phyloP scores from a whole-genome alignment of 768 basidiomycete species.

The Trametes coccinea region DNA sequence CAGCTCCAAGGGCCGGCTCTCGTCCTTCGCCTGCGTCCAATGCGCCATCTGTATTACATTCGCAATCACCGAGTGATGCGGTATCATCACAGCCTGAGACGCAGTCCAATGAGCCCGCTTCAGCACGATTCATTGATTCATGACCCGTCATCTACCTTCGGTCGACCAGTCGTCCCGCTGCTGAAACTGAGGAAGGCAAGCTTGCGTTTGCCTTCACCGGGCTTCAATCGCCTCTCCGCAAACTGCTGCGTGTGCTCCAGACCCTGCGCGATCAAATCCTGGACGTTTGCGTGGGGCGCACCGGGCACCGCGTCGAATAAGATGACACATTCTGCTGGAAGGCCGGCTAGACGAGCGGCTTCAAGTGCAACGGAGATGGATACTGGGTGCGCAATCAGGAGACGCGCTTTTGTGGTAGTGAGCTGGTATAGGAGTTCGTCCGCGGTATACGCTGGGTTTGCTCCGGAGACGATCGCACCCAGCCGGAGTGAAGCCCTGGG shows the following conservation, averaged over 20 bases:
- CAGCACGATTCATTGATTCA: constrained; percentile 37
- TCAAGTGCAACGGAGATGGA: constrained; percentile 27
- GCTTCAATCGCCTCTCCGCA: constrained; percentile 49
- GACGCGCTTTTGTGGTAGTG: constrained; percentile 27
- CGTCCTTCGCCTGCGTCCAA: constrained; percentile 27
- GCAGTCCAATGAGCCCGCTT: constrained; percentile 36
- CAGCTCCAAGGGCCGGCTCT: constrained; percentile 40
- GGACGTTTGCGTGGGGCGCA: constrained; percentile 38
- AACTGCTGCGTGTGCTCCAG: constrained; percentile 41
- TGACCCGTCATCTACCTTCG: constrained; percentile 51
- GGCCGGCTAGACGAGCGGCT: constrained; percentile 25
- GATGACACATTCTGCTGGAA: constrained; percentile 27
- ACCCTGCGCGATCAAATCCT: constrained; percentile 52
- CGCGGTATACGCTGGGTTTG: constrained; percentile 35
- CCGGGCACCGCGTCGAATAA: constrained; percentile 26
- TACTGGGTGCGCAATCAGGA: constrained; percentile 29
- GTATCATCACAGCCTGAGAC: constrained; percentile 48
- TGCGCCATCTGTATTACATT: constrained; percentile 34
- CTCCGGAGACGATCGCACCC: constrained; percentile 52
- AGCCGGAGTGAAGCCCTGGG: constrained; percentile 52
- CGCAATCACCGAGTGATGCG: constrained; percentile 39
- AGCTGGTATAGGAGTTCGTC: constrained; percentile 37
- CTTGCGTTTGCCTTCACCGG: constrained; percentile 67
- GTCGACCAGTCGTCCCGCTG: constrained; percentile 74
- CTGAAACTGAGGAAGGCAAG: constrained; percentile 74